phyloP scores from a whole-genome alignment of 495 filamentous ascomycete species.

The Articulospora tetracladia region DNA sequence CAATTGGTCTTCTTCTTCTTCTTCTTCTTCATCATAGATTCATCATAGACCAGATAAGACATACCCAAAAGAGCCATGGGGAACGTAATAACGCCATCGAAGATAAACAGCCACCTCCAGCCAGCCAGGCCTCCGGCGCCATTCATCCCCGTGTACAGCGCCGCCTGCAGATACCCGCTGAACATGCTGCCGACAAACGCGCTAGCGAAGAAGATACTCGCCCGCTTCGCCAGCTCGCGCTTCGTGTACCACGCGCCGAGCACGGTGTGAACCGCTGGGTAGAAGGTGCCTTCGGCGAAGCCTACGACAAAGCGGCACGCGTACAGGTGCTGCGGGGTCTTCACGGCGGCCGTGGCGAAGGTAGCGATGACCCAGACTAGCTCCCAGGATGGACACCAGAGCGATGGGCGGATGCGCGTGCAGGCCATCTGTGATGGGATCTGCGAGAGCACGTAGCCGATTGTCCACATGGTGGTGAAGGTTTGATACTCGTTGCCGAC shows the following conservation, averaged over 20 bases:
- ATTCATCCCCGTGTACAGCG: slow-evolving; percentile 38
- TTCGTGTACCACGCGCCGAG: background rate
- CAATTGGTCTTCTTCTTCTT: background rate
- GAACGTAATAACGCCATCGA: slow-evolving; percentile 36
- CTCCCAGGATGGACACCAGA: background rate
- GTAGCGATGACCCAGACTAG: slow-evolving; percentile 34
- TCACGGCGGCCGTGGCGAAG: slow-evolving; percentile 45
- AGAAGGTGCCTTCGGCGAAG: background rate
- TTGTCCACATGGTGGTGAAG: slow-evolving; percentile 55
- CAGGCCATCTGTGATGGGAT: slow-evolving; percentile 44
- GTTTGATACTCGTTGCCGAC: slow-evolving; percentile 50
- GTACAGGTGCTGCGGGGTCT: slow-evolving; percentile 46
- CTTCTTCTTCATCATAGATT: slow-evolving; percentile 32
- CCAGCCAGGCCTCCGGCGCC: slow-evolving; percentile 44
- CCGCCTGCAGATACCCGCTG: slow-evolving; percentile 45
- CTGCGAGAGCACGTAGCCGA: slow-evolving; percentile 20
- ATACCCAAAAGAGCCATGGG: slow-evolving; percentile 43
- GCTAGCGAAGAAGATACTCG: background rate
- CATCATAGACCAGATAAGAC: slow-evolving; percentile 41
- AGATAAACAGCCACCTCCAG: slow-evolving; percentile 43
- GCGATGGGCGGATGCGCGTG: slow-evolving; percentile 48
- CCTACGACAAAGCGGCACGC: slow-evolving; percentile 52
- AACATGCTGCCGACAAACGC: slow-evolving; percentile 47
- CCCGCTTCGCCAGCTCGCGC: background rate
- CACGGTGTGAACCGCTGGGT: background rate